Base-by-base conservation (phyloP, 208 protist species). In the Wallacemonas sp. region DNA sequence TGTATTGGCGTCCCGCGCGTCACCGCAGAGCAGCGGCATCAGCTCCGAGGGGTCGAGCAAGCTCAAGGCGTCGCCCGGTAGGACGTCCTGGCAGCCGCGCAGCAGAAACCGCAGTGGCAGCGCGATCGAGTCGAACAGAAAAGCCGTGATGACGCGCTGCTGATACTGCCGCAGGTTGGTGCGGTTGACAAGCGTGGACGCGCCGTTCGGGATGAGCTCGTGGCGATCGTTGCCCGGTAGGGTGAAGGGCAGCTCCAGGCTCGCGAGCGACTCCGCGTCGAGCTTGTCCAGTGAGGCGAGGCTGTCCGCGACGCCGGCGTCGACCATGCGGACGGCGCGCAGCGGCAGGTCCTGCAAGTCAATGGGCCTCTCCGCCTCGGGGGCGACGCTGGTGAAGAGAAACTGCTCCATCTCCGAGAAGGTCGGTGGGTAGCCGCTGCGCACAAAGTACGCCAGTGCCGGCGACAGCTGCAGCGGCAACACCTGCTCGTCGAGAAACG, bases 181-280 rank as follows among this genome's bases (percentile, higher is more conserved):
- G 26, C 56, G 61, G 30, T 49, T 80, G 23, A 97, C 88, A 16
- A 66, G 41, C 11, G 76, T 69, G 17, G 80, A 68, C 1, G 67
- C 46, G 0, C 91, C 91, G 16, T 70, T 82, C 1, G 72, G 54
- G 12, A 81, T 55, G 23, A 97, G 63, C 65, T 90, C 85, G 46
- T 87, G 85, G 41, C 0, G 41, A 61, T 95, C 89, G 30, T 87
- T 41, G 19, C 92, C 92, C 1, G 92, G 92, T 0, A 97, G 55
- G 12, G 89, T 95, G 65, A 96, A 96, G 39, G 77, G 85, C n/a
- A 95, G 48, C 12, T 93, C 76, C 5, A 95, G 72, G 12, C 75
- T 61, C 14, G 55, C 55, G 5, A 95, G 54, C 9, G 70, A 80
- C 2, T 64, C 61, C 3, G 33, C 65, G 47, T 80, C 80, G 32